Percentiles rank a stretch among this genome's conserved stretches.
phyloP scores from a whole-genome alignment of 805 yeast species.

The Candida pini region DNA sequence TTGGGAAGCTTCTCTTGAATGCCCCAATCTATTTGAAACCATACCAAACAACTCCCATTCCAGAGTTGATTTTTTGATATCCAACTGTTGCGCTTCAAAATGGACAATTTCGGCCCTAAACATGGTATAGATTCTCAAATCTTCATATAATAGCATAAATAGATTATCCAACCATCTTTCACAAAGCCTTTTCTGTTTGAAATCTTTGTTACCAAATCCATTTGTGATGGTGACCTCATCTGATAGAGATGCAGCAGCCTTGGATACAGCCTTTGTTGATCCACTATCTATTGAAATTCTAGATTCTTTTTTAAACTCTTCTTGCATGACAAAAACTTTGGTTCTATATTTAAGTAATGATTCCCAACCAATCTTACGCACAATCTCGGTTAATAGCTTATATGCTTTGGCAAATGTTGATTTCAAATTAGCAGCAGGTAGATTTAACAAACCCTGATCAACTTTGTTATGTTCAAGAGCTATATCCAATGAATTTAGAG shows the following conservation, averaged over 20 bases:
- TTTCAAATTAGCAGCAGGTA: conserved; percentile 67
- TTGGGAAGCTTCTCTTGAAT: conserved; percentile 77
- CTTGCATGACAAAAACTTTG: conserved; percentile 63
- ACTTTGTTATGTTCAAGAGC: conserved; percentile 59
- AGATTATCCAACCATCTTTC: conserved; percentile 71
- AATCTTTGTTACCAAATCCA: conserved; percentile 27
- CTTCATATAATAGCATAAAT: conserved; percentile 66
- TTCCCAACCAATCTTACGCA: conserved; percentile 72
- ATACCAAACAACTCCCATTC: conserved; percentile 94
- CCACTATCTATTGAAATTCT: conserved; percentile 11
- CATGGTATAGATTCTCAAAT: conserved; percentile 75
- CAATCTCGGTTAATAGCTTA: conserved; percentile 57
- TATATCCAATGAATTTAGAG: conserved; percentile 60
- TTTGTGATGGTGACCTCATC: conserved; percentile 2
- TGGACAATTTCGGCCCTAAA: conserved; percentile 92
- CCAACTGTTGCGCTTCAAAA: conserved; percentile 80
- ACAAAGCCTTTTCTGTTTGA: conserved; percentile 61
- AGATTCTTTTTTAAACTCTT: conserved; percentile 43
- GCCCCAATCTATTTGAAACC: conserved; percentile 80
- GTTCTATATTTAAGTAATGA: conserved; percentile 52
- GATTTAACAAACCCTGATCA: conserved; percentile 53
- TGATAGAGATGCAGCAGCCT: conserved; percentile 2
- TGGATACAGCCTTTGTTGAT: conserved; percentile 2
- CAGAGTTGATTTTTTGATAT: conserved; percentile 66
- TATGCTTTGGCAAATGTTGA: conserved; percentile 54